A percentile compares a stretch with the other conserved stretches of the same genome.
These are phyloP conservation scores for Prunus mira DNA, from an alignment of 306 rosid species.

Conservation along the genomic window DNA sequence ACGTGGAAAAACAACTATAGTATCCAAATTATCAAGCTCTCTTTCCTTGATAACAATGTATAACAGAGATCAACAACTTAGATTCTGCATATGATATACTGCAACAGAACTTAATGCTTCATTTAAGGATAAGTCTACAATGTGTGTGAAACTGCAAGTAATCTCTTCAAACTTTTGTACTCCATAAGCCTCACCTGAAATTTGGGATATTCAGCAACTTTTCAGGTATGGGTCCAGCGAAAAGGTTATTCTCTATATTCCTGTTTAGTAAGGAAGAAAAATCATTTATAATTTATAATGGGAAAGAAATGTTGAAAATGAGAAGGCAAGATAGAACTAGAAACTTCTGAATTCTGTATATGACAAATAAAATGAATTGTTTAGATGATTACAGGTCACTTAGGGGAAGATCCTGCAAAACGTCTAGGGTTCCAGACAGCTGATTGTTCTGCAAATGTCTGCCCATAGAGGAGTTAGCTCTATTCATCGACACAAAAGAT, in stretches of 20 bases:
- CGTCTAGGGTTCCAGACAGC: slow-evolving; percentile 73
- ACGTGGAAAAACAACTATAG: not conserved
- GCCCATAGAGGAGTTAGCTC: slow-evolving; percentile 43
- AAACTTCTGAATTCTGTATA: slow-evolving; percentile 16
- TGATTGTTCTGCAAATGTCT: slow-evolving; percentile 81
- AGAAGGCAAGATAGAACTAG: not conserved
- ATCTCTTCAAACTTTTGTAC: slow-evolving; percentile 10
- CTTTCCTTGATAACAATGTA: not conserved
- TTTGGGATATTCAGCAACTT: slow-evolving; percentile 68
- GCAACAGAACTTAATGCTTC: slow-evolving; percentile 5
- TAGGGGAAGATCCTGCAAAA: slow-evolving; percentile 74
- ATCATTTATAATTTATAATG: slow-evolving; percentile 9
- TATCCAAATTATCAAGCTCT: not conserved
- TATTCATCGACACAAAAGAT: slow-evolving; percentile 6
- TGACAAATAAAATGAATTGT: slow-evolving; percentile 19
- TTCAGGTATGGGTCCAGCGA: slow-evolving; percentile 77
- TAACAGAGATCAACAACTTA: too few species aligned
- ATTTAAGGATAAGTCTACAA: not conserved
- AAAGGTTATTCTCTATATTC: slow-evolving; percentile 80
- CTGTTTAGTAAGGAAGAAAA: slow-evolving; percentile 47
- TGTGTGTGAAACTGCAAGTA: slow-evolving; percentile 19
- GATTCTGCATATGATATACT: not conserved
- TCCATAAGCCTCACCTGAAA: slow-evolving; percentile 49
- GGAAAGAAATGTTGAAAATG: slow-evolving; percentile 1
- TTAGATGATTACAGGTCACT: slow-evolving; percentile 64